Evolutionary conservation across 2,329 filamentous ascomycete genomes (phyloP).

Genomic region (Penicillium sumatraense): DNA sequence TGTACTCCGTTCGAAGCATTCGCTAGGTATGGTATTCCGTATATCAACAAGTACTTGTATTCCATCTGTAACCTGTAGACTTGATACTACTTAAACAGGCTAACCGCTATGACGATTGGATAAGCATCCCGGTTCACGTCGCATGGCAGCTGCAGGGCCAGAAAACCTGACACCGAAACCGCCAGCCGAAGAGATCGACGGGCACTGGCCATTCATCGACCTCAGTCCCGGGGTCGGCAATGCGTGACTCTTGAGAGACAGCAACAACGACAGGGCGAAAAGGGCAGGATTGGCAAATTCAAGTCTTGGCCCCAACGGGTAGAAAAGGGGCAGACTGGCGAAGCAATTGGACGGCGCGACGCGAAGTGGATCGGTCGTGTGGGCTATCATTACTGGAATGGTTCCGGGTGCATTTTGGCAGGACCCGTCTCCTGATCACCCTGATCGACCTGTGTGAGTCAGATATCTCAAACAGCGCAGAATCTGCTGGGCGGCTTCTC

Average conservation of each 20-base stretch:
- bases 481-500: too few relatives aligned
- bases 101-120: neutral
- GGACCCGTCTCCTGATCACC: conserved; percentile 7
- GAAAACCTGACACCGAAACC: conserved; percentile 9
- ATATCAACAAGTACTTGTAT: neutral
- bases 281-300: conserved; percentile 18
- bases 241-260: neutral
- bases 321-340: conserved; percentile 20
- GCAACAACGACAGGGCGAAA: conserved; percentile 11
- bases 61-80: too few relatives aligned
- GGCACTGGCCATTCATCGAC: conserved; percentile 15
- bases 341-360: conserved; percentile 13
- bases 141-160: conserved; percentile 23
- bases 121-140: neutral
- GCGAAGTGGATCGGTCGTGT: conserved; percentile 19
- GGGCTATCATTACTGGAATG: conserved; percentile 31
- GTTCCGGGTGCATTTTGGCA: conserved; percentile 16
- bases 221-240: conserved; percentile 1
- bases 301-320: conserved; percentile 17
- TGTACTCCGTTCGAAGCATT: too few relatives aligned
- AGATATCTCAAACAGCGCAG: neutral
- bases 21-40: neutral
- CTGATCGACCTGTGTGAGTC: conserved; percentile 8
- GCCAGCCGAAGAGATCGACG: conserved; percentile 17
- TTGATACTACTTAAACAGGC: too few relatives aligned